A percentile compares a stretch with the other conserved stretches of the same genome.
These are phyloP conservation scores for Leishmania martiniquensis DNA, from an alignment of 208 protist genomes.

Conservation along the genomic window DNA sequence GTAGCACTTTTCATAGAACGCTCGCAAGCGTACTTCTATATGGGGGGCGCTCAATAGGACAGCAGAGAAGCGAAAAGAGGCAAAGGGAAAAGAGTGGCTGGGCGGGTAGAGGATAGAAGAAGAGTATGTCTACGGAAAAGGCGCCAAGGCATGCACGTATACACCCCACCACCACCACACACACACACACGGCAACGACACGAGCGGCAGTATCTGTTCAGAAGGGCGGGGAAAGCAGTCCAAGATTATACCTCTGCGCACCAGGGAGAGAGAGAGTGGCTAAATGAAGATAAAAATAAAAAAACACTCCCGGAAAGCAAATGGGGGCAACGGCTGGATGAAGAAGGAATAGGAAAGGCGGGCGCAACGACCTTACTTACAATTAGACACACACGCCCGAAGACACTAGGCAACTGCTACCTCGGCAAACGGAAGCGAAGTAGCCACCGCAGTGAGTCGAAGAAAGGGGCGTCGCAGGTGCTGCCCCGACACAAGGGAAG, in stretches of 20 bases:
- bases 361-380: not conserved
- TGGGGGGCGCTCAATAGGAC: not conserved
- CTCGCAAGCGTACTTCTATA: not conserved
- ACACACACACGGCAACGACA: not conserved
- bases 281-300: not conserved
- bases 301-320: not conserved
- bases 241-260: not conserved
- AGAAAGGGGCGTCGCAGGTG: not conserved
- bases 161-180: not conserved
- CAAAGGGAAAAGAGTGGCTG: not conserved
- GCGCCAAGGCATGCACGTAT: not conserved
- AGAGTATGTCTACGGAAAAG: not conserved
- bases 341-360: not conserved
- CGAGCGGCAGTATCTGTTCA: not conserved
- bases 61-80: not conserved
- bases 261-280: not conserved
- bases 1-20: not conserved
- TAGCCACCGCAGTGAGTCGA: not conserved
- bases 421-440: not conserved
- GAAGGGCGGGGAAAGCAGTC: not conserved
- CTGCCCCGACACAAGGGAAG: not conserved
- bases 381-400: not conserved
- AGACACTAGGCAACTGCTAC: not conserved
- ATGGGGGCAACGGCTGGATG: not conserved
- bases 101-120: not conserved